Evolutionary conservation across 2,329 filamentous ascomycete genomes (phyloP).

Genomic region (Pseudogymnoascus sp.): DNA sequence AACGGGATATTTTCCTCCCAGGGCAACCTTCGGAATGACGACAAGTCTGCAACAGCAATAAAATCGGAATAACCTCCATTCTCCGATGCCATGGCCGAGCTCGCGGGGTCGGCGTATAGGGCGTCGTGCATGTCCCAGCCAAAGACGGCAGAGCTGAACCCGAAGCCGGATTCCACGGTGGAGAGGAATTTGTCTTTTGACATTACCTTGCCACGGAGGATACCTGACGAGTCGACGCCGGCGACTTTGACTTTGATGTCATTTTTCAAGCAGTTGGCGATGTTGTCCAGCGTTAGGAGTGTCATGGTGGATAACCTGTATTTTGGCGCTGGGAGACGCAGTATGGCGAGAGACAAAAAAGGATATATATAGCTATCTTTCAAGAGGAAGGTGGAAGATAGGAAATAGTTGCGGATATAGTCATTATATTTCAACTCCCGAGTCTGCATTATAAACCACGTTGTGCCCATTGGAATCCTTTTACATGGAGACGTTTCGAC

Average conservation of each 20-base stretch:
- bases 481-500: background rate
- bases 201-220: constrained; percentile 81
- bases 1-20: constrained; percentile 89
- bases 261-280: constrained; percentile 52
- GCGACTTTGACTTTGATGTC: constrained; percentile 81
- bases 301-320: background rate
- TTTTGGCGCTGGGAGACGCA: background rate
- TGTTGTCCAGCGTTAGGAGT: background rate
- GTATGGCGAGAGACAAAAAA: background rate
- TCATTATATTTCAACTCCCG: background rate
- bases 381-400: background rate
- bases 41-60: constrained; percentile 72
- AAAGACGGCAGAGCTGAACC: constrained; percentile 90
- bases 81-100: constrained; percentile 78
- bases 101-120: constrained; percentile 78
- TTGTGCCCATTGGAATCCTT: background rate
- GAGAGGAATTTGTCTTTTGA: constrained; percentile 90
- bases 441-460: background rate
- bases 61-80: constrained; percentile 83
- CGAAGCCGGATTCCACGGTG: constrained; percentile 70
- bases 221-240: constrained; percentile 79
- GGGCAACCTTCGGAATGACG: constrained; percentile 73
- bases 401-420: background rate
- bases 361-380: background rate
- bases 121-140: constrained; percentile 97